These are phyloP conservation scores for Claviceps monticola DNA, from an alignment of 2,329 filamentous ascomycete genomes.

Conservation along the genomic window DNA sequence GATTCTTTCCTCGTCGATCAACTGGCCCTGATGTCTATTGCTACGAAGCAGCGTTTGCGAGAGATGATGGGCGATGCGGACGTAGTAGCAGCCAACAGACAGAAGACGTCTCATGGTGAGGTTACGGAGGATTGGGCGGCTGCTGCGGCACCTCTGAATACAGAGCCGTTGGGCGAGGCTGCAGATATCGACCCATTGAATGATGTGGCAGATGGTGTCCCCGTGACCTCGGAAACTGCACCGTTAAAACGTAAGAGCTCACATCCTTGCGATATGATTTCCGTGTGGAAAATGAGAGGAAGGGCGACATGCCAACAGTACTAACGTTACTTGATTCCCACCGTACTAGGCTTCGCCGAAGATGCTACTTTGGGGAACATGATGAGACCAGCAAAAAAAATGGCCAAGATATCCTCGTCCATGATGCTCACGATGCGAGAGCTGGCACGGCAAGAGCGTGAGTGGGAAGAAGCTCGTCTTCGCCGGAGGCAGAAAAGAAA, in stretches of 20 bases:
- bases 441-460: conserved; percentile 51
- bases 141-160: conserved; percentile 44
- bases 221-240: conserved; percentile 30
- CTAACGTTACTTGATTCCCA: not conserved
- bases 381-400: conserved; percentile 29
- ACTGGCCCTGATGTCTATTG: conserved; percentile 67
- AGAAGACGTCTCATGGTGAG: conserved; percentile 65
- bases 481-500: conserved; percentile 51
- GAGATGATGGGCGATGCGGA: conserved; percentile 66
- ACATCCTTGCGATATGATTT: not conserved
- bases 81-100: conserved; percentile 54
- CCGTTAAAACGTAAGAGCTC: conserved; percentile 44
- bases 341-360: conserved; percentile 24
- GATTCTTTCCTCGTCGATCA: conserved; percentile 70
- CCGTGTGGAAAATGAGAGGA: too few species aligned
- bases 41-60: conserved; percentile 65
- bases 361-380: conserved; percentile 21
- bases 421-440: conserved; percentile 42
- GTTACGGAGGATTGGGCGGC: conserved; percentile 65
- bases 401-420: conserved; percentile 36
- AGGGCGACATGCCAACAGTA: not conserved
- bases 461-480: conserved; percentile 58
- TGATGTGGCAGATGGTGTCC: conserved; percentile 31
- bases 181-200: conserved; percentile 5
- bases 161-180: conserved; percentile 18